phyloP scores from a whole-genome alignment of 2,329 filamentous ascomycete species.

The Claviceps africana region DNA sequence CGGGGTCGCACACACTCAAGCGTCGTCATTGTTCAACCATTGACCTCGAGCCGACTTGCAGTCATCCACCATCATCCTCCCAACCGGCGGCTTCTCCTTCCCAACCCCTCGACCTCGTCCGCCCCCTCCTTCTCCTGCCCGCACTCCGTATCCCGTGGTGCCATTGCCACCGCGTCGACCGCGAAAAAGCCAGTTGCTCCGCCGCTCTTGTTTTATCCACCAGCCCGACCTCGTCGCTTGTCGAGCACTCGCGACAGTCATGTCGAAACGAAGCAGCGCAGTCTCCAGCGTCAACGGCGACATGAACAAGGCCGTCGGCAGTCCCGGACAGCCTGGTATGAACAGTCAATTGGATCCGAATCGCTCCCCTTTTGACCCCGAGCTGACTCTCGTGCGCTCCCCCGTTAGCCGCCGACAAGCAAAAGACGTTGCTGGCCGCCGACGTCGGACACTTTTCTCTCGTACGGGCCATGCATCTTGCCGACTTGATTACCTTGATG shows the following conservation, averaged over 20 bases:
- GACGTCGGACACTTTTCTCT: constrained; percentile 62
- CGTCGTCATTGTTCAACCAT: constrained; percentile 2
- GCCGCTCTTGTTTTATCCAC: background rate
- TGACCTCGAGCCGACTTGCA: background rate
- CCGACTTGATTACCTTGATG: constrained; percentile 72
- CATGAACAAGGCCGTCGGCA: constrained; percentile 15
- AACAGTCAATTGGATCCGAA: background rate
- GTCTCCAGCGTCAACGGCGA: constrained; percentile 16
- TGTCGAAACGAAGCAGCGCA: constrained; percentile 48
- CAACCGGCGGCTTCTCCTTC: background rate
- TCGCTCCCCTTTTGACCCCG: background rate
- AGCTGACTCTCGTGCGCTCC: background rate
- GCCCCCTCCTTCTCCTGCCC: constrained; percentile 8
- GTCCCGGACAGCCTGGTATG: constrained; percentile 21
- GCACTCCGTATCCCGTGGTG: background rate
- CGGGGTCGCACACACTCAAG: background rate
- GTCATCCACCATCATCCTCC: background rate
- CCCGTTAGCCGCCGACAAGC: constrained; percentile 52
- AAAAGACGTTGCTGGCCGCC: constrained; percentile 56
- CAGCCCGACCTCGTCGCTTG: background rate
- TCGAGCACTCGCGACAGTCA: constrained; percentile 20
- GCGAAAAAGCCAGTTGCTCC: background rate
- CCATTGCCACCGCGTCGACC: background rate
- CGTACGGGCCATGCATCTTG: constrained; percentile 57
- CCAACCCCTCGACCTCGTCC: constrained; percentile 15